Evolutionary conservation across 768 basidiomycete species (phyloP).

Genomic region (Tulasnella calospora): DNA sequence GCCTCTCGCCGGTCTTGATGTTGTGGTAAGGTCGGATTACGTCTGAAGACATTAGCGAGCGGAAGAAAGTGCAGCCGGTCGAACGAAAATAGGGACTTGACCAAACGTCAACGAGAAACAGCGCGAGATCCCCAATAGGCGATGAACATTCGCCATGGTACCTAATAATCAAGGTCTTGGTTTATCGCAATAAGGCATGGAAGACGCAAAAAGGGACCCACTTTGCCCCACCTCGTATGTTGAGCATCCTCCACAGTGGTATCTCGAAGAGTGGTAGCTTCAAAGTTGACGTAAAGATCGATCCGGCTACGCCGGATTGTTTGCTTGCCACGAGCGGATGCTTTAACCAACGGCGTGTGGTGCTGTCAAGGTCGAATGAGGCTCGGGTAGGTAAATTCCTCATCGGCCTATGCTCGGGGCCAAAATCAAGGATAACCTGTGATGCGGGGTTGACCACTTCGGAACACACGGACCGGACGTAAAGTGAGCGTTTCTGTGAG

Average conservation of each 20-base stretch:
- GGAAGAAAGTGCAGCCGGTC: not conserved
- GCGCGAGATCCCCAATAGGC: not conserved
- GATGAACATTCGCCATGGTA: not conserved
- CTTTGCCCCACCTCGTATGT: not conserved
- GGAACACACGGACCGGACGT: not conserved
- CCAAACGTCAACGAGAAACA: not conserved
- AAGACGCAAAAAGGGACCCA: not conserved
- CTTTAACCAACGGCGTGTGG: not conserved
- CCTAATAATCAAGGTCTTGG: not conserved
- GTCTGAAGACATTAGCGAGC: not conserved
- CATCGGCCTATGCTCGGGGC: conserved; percentile 1
- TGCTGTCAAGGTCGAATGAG: not conserved
- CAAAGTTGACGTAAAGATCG: not conserved
- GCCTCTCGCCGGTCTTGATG: not conserved
- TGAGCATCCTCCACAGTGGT: conserved; percentile 4
- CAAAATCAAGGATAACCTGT: not conserved
- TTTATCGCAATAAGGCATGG: not conserved
- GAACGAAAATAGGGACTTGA: not conserved
- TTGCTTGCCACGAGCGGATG: not conserved
- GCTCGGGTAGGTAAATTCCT: conserved; percentile 3
- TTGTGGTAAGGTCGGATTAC: not conserved
- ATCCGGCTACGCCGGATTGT: not conserved
- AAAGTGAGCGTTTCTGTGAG: not conserved
- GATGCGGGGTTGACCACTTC: not conserved
- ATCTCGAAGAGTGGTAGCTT: conserved; percentile 1